phyloP scores from a whole-genome alignment of 1,284 basidiomycete species.

The Austroboletus sp. region DNA sequence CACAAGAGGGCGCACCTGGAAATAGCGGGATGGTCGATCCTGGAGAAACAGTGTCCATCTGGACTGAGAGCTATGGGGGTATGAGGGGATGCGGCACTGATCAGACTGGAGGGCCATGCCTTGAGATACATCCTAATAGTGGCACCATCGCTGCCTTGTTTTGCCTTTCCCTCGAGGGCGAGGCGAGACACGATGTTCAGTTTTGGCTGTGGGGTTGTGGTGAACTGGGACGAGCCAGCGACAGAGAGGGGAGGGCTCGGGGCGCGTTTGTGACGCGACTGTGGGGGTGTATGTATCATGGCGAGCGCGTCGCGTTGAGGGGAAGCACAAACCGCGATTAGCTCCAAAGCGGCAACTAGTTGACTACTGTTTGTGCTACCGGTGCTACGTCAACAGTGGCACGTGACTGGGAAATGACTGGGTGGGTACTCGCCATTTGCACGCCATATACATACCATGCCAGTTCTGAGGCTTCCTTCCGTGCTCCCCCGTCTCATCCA shows the following conservation, averaged over 20 bases:
- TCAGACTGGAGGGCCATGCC: constrained; percentile 36
- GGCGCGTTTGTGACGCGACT: constrained; percentile 33
- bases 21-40: constrained; percentile 66
- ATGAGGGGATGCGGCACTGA: constrained; percentile 3
- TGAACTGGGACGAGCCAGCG: constrained; percentile 33
- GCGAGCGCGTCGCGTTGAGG: background rate
- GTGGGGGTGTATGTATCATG: constrained; percentile 15
- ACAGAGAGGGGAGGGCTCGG: constrained; percentile 40
- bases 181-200: constrained; percentile 66
- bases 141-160: constrained; percentile 56
- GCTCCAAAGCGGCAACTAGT: background rate
- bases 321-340: background rate
- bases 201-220: constrained; percentile 39
- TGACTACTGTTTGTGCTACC: background rate
- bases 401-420: constrained; percentile 23
- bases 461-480: constrained; percentile 9
- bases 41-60: constrained; percentile 54
- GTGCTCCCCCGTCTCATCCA: constrained; percentile 5
- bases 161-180: constrained; percentile 65
- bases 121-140: constrained; percentile 69
- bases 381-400: background rate
- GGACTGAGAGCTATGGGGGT: constrained; percentile 52
- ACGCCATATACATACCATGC: background rate
- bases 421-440: constrained; percentile 20
- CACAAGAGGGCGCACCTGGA: constrained; percentile 42